Evolutionary conservation across 805 yeast species (phyloP).

Genomic region (Metschnikowia kunwiensis): DNA sequence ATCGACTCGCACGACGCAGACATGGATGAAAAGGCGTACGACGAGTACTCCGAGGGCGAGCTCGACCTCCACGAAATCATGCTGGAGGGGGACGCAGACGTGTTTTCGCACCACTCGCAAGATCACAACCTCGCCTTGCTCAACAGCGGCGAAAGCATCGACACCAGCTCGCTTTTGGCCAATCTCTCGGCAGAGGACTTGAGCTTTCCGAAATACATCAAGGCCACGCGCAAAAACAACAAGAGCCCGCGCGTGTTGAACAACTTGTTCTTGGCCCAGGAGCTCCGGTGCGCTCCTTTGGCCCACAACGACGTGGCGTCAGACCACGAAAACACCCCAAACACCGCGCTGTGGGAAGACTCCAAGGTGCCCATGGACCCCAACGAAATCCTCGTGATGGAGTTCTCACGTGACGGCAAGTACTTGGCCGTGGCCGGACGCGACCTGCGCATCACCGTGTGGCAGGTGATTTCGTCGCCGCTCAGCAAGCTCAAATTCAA

Average conservation of each 20-base stretch:
- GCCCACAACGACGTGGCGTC: not conserved
- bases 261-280: conserved; percentile 65
- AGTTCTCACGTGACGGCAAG: conserved; percentile 77
- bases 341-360: conserved; percentile 3
- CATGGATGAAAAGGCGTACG: conserved; percentile 9
- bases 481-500: conserved; percentile 55
- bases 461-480: conserved; percentile 78
- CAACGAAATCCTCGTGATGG: conserved; percentile 66
- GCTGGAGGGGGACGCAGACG: conserved; percentile 17
- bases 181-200: conserved; percentile 38
- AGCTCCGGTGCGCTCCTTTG: conserved; percentile 28
- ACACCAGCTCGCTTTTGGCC: conserved; percentile 26
- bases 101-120: conserved; percentile 11
- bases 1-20: too few species aligned
- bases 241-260: conserved; percentile 46
- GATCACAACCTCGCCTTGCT: conserved; percentile 18
- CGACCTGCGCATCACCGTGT: conserved; percentile 62
- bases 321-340: not conserved
- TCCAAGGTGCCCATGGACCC: conserved; percentile 14
- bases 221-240: conserved; percentile 45
- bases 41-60: conserved; percentile 14
- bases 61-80: conserved; percentile 15
- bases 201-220: conserved; percentile 54
- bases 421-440: conserved; percentile 83
- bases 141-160: conserved; percentile 9